These are phyloP conservation scores for Cylindrodendrum hubeiense DNA, from an alignment of 2,329 filamentous ascomycete genomes.

Conservation along the genomic window DNA sequence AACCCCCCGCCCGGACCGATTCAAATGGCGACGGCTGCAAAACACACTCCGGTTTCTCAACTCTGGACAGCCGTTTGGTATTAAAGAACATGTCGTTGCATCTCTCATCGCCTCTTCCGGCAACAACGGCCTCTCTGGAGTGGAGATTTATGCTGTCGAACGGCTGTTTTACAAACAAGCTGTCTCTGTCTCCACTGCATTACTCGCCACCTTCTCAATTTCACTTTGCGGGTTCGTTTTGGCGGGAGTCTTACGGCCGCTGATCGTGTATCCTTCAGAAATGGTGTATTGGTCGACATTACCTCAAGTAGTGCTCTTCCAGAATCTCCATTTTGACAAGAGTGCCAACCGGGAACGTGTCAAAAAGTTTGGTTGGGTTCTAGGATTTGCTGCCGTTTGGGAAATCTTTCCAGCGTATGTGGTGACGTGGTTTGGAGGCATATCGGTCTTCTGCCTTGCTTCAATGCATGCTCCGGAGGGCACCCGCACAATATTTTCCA, in stretches of 20 bases:
- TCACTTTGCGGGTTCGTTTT: conserved; percentile 63
- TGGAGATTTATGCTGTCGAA: conserved; percentile 59
- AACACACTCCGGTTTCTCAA: not conserved
- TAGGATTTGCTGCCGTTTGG: conserved; percentile 57
- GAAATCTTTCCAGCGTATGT: conserved; percentile 51
- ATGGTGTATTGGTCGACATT: conserved; percentile 51
- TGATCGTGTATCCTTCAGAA: conserved; percentile 61
- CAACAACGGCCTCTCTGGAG: conserved; percentile 46
- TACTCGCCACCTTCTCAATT: conserved; percentile 61
- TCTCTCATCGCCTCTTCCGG: conserved; percentile 59
- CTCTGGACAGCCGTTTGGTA: conserved; percentile 29
- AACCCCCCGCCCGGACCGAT: not conserved
- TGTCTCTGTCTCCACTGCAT: conserved; percentile 52
- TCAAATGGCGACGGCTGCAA: not conserved
- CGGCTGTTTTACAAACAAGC: conserved; percentile 59
- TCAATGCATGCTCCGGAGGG: no score
- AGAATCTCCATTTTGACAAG: conserved; percentile 44
- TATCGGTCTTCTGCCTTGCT: conserved; percentile 27
- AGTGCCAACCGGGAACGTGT: conserved; percentile 54
- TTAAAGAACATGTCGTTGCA: conserved; percentile 50
- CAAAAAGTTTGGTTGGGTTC: conserved; percentile 55
- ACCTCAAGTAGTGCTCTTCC: conserved; percentile 46
- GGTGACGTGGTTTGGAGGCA: conserved; percentile 59
- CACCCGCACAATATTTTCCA: conserved; percentile 30
- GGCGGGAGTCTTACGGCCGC: conserved; percentile 59